Evolutionary conservation across 176 grass and related monocot genomes (phyloP).

Genomic region (Cymbopogon citratus): DNA sequence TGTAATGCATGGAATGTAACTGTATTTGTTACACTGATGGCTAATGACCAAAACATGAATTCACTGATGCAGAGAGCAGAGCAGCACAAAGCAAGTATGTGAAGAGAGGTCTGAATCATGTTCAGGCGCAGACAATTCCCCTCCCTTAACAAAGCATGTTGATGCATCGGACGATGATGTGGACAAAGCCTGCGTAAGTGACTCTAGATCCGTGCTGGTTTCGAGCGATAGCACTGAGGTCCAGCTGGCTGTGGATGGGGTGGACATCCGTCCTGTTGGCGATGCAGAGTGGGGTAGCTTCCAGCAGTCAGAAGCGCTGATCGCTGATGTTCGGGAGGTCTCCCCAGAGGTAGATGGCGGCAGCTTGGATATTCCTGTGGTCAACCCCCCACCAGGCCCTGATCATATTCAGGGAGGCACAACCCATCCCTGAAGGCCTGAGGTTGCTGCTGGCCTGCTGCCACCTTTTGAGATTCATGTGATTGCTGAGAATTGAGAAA

Average conservation of each 20-base stretch:
- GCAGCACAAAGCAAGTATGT: slow-evolving; percentile 52
- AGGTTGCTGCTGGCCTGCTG: neutral
- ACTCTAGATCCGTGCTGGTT: slow-evolving; percentile 56
- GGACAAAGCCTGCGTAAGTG: slow-evolving; percentile 84
- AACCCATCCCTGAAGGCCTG: slow-evolving; percentile 38
- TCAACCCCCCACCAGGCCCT: slow-evolving; percentile 41
- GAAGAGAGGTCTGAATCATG: slow-evolving; percentile 73
- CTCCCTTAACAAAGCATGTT: slow-evolving; percentile 78
- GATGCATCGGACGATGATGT: slow-evolving; percentile 81
- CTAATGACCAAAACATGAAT: neutral
- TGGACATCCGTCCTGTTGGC: slow-evolving; percentile 64
- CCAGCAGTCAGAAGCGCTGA: slow-evolving; percentile 52
- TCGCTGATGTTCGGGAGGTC: slow-evolving; percentile 81
- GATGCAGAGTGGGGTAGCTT: slow-evolving; percentile 54
- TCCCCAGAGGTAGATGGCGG: slow-evolving; percentile 56
- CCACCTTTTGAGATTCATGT: slow-evolving; percentile 24
- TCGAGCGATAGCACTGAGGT: slow-evolving; percentile 44
- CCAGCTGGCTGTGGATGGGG: slow-evolving; percentile 57
- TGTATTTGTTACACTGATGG: neutral
- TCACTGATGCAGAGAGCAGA: slow-evolving; percentile 51
- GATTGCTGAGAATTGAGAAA: slow-evolving; percentile 30
- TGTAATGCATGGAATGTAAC: slow-evolving; percentile 5
- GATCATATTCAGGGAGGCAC: slow-evolving; percentile 52
- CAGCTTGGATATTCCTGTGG: slow-evolving; percentile 85
- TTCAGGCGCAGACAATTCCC: slow-evolving; percentile 46